phyloP scores from a whole-genome alignment of 345 rosid genomes.

The Garcia nutans region DNA sequence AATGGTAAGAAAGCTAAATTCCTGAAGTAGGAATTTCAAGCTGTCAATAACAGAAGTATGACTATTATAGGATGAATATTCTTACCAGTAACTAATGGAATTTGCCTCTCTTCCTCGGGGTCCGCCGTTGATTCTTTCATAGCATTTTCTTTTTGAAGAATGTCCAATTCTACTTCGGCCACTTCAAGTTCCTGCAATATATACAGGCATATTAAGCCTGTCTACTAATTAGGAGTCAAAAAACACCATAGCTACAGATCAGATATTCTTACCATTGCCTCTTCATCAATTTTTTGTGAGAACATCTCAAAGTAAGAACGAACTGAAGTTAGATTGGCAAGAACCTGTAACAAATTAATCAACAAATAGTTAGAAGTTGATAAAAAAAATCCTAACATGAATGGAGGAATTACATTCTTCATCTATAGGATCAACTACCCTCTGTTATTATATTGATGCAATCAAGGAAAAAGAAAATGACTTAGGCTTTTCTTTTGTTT shows the following conservation, averaged over 20 bases:
- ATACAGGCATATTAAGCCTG: constrained; percentile 15
- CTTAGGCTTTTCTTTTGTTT: too few relatives aligned
- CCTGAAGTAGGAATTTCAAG: not conserved
- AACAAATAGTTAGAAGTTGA: constrained; percentile 4
- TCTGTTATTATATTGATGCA: not conserved
- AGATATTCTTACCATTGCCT: constrained; percentile 49
- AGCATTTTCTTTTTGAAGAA: constrained; percentile 48
- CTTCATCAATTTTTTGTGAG: constrained; percentile 45
- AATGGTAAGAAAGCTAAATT: not conserved
- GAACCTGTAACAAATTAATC: constrained; percentile 45
- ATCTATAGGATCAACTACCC: not conserved
- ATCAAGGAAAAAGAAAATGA: too few relatives aligned
- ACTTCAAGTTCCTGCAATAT: constrained; percentile 61
- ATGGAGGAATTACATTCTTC: not conserved
- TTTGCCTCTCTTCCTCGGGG: constrained; percentile 35
- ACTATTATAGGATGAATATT: constrained; percentile 7
- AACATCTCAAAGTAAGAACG: constrained; percentile 62
- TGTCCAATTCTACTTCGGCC: constrained; percentile 69
- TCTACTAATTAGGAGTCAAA: constrained; percentile 4
- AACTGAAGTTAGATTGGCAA: constrained; percentile 64
- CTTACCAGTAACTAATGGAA: constrained; percentile 37
- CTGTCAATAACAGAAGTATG: not conserved
- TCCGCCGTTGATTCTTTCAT: constrained; percentile 31
- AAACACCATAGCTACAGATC: constrained; percentile 3
- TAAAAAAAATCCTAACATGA: not conserved